A percentile compares a stretch with the other conserved stretches of the same genome.
These are phyloP conservation scores for Phytopythium sindhum DNA, from an alignment of 352 stramenopile genomes.

Conservation along the genomic window DNA sequence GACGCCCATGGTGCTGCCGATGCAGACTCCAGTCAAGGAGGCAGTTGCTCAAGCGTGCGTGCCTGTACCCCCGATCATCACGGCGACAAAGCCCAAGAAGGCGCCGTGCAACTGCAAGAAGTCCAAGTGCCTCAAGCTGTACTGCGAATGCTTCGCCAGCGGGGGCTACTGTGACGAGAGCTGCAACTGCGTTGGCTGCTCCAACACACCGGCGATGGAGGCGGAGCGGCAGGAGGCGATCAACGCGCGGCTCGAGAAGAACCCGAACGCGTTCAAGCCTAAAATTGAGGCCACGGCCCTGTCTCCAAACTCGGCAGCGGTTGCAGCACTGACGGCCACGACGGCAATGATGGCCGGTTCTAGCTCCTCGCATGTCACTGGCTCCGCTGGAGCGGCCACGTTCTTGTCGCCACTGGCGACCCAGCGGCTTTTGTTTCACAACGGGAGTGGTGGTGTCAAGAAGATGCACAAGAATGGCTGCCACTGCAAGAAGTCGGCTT, in stretches of 20 bases:
- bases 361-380: neutral
- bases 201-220: slow-evolving; percentile 85
- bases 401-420: slow-evolving; percentile 24
- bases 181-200: slow-evolving; percentile 92
- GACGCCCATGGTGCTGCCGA: neutral
- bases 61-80: slow-evolving; percentile 8
- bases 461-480: slow-evolving; percentile 94
- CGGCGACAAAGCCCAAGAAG: slow-evolving; percentile 34
- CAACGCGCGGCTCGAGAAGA: slow-evolving; percentile 87
- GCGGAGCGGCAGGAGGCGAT: slow-evolving; percentile 82
- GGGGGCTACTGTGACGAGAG: slow-evolving; percentile 89
- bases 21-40: slow-evolving; percentile 22
- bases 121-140: slow-evolving; percentile 96
- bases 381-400: neutral
- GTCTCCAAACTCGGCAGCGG: slow-evolving; percentile 9
- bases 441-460: slow-evolving; percentile 24
- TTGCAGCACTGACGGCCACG: slow-evolving; percentile 8
- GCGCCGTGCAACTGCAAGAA: slow-evolving; percentile 96
- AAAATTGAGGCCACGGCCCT: slow-evolving; percentile 80
- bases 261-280: slow-evolving; percentile 94
- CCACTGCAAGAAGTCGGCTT: slow-evolving; percentile 96
- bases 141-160: slow-evolving; percentile 96
- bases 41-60: slow-evolving; percentile 6
- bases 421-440: slow-evolving; percentile 10
- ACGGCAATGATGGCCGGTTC: slow-evolving; percentile 9